phyloP scores from a whole-genome alignment of 108 stramenopile species.

The Nitzschia putrida region DNA sequence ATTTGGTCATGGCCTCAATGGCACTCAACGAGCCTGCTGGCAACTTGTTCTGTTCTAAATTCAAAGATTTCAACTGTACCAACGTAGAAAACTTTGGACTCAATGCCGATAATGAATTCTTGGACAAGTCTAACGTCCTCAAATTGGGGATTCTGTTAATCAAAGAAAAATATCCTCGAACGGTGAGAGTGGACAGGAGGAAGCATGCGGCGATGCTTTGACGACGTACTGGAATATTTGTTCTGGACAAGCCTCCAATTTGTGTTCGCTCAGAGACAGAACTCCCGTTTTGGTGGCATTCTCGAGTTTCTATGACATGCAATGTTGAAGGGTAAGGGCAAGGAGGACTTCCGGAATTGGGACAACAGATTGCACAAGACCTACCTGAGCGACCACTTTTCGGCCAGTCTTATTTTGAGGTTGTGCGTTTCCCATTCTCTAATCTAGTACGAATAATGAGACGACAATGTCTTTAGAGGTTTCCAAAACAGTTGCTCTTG shows the following conservation, averaged over 20 bases:
- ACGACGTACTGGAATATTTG: conserved; percentile 69
- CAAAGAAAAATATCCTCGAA: not conserved
- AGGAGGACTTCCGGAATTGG: too few relatives aligned
- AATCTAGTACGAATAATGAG: too few relatives aligned
- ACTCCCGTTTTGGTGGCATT: conserved; percentile 67
- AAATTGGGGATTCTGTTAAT: conserved; percentile 55
- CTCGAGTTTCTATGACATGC: conserved; percentile 52
- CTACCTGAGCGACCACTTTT: conserved; percentile 63
- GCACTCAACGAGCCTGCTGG: conserved; percentile 44
- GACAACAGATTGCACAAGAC: too few relatives aligned
- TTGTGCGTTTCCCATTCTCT: conserved; percentile 67
- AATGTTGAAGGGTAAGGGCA: too few relatives aligned
- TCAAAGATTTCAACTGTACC: conserved; percentile 71
- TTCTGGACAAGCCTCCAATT: conserved; percentile 61
- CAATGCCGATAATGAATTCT: conserved; percentile 55
- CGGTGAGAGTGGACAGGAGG: too few relatives aligned
- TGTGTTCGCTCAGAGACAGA: conserved; percentile 80
- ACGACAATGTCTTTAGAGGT: too few relatives aligned
- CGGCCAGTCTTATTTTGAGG: conserved; percentile 75
- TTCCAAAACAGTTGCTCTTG: too few relatives aligned
- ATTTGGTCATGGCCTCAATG: conserved; percentile 55
- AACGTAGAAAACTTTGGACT: conserved; percentile 47
- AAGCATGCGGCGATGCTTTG: too few relatives aligned
- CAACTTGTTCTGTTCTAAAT: conserved; percentile 74
- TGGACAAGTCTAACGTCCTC: conserved; percentile 75